Conservation (phyloP, 164 flowering plant genomes). For the Stephania japonica region DNA sequence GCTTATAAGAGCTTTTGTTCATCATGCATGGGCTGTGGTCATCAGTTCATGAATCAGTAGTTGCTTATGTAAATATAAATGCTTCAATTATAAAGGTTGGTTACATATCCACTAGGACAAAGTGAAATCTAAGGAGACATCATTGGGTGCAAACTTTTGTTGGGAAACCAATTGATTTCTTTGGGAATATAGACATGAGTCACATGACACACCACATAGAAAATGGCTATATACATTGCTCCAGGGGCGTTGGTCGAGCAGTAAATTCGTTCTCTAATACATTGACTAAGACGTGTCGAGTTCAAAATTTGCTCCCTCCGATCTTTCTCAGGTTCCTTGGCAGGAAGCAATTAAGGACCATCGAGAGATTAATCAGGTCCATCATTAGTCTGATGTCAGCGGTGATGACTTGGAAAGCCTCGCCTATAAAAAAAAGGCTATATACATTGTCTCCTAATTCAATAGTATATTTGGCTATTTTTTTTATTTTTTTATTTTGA, state of each 20-base stretch:
- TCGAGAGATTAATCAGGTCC: no score
- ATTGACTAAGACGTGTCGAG: no score
- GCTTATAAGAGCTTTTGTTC: not conserved
- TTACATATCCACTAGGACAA: not conserved
- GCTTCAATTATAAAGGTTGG: not conserved
- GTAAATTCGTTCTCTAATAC: no score
- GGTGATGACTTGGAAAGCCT: no score
- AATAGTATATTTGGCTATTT: not conserved
- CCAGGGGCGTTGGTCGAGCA: no score
- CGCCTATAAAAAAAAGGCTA: no score
- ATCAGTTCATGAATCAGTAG: not conserved
- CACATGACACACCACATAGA: no score
- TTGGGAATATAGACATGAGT: not conserved
- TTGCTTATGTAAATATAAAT: not conserved
- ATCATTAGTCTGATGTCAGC: no score
- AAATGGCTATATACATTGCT: not conserved
- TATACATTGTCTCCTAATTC: not conserved
- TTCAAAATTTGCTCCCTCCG: no score
- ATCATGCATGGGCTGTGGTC: not conserved
- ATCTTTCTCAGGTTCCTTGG: no score
- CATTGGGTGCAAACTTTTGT: not conserved
- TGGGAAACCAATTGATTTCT: not conserved
- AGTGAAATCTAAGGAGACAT: not conserved
- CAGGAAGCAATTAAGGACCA: no score
- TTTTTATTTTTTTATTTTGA: no score